Evolutionary conservation across 345 rosid genomes (phyloP).

Genomic region (Adansonia digitata): DNA sequence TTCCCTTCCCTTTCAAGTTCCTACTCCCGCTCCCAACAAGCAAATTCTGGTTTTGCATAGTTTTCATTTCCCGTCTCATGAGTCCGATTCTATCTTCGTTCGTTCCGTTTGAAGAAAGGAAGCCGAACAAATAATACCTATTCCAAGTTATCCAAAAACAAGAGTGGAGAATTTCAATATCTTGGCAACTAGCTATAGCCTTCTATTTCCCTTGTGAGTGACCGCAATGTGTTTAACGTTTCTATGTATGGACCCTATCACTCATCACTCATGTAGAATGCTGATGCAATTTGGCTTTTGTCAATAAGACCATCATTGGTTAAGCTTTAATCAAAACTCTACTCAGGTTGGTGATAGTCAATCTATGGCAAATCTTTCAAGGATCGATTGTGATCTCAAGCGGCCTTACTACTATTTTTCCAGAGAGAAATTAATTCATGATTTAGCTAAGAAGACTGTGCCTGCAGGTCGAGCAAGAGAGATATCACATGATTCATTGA

Average conservation of each 20-base stretch:
- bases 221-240: not conserved
- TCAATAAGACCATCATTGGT: not conserved
- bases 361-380: not conserved
- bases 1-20: no score
- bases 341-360: not conserved
- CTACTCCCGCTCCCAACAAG: no score
- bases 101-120: no score
- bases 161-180: not conserved
- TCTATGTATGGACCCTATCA: not conserved
- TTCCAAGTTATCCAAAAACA: no score
- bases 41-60: no score
- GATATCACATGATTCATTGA: no score
- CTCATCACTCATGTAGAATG: not conserved
- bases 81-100: no score
- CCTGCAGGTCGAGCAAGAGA: no score
- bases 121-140: no score
- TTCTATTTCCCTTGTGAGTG: not conserved
- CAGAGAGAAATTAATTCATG: no score
- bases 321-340: not conserved
- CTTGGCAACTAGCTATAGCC: not conserved
- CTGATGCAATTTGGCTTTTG: not conserved
- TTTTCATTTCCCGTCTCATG: no score
- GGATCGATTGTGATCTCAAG: not conserved
- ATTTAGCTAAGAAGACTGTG: no score
- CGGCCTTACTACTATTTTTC: not conserved